Evolutionary conservation across 192 early-diverging fungal genomes (phyloP).

Genomic region (Entomortierella lignicola): DNA sequence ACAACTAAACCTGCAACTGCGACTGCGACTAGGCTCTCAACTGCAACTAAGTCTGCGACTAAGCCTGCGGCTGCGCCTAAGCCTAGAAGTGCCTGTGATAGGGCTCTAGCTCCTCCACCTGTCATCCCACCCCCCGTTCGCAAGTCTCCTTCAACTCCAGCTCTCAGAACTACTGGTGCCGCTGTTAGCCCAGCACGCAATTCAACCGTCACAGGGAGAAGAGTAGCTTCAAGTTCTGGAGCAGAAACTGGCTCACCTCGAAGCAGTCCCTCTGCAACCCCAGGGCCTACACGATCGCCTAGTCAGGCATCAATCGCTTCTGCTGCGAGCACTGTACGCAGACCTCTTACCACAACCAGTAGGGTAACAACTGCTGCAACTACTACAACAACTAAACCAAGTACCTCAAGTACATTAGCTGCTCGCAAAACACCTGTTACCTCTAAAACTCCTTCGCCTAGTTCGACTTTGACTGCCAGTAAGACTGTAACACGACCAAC

Average conservation of each 20-base stretch:
- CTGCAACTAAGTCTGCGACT: slow-evolving; percentile 14
- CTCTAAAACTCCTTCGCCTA: slow-evolving; percentile 28
- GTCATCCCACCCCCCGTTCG: slow-evolving; percentile 21
- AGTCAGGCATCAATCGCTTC: slow-evolving; percentile 29
- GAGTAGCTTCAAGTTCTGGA: slow-evolving; percentile 42
- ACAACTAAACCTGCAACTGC: slow-evolving; percentile 4
- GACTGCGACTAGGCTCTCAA: background rate
- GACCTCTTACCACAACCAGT: background rate
- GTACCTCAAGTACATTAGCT: slow-evolving; percentile 1
- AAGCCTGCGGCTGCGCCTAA: background rate
- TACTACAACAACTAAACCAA: slow-evolving; percentile 7
- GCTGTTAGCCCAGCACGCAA: background rate
- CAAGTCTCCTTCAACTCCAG: slow-evolving; percentile 35
- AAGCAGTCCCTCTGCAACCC: slow-evolving; percentile 10
- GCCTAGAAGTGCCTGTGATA: background rate
- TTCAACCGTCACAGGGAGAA: slow-evolving; percentile 9
- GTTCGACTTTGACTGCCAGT: slow-evolving; percentile 17
- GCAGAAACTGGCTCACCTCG: background rate
- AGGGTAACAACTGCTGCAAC: background rate
- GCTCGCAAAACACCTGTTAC: slow-evolving; percentile 15
- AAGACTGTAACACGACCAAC: slow-evolving; percentile 12
- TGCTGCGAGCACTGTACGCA: background rate
- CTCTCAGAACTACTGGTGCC: slow-evolving; percentile 8
- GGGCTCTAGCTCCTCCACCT: slow-evolving; percentile 1
- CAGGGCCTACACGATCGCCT: background rate